These are phyloP conservation scores for Skeletonema costatum DNA, from an alignment of 108 stramenopile species.

Conservation along the genomic window DNA sequence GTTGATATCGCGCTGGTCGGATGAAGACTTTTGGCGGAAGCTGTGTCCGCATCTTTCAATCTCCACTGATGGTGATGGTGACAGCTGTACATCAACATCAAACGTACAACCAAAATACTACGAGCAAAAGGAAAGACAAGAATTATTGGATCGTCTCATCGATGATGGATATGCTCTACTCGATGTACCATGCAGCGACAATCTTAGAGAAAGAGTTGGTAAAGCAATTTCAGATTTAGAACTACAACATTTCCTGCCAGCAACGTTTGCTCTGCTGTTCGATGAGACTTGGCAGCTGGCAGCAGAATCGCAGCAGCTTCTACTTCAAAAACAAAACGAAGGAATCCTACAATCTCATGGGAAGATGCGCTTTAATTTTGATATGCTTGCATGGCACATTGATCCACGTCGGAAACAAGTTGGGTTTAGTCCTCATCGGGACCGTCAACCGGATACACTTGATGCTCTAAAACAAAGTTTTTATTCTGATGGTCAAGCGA, in stretches of 20 bases:
- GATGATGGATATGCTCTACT: slow-evolving; percentile 35
- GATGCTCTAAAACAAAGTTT: slow-evolving; percentile 27
- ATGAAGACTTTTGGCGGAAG: slow-evolving; percentile 6
- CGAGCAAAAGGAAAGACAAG: not conserved
- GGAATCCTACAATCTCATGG: slow-evolving; percentile 16
- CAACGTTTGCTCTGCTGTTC: slow-evolving; percentile 67
- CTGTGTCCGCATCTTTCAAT: slow-evolving; percentile 20
- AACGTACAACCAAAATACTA: too few species aligned
- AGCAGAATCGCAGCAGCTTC: slow-evolving; percentile 7
- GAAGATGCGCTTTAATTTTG: slow-evolving; percentile 62
- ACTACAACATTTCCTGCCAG: slow-evolving; percentile 43
- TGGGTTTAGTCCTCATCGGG: slow-evolving; percentile 76
- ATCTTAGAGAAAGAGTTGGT: not conserved
- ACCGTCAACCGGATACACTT: slow-evolving; percentile 65
- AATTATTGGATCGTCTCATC: slow-evolving; percentile 8
- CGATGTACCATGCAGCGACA: not conserved
- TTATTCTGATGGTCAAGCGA: slow-evolving; percentile 52
- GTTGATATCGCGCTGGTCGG: slow-evolving; percentile 1
- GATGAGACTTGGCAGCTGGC: slow-evolving; percentile 75
- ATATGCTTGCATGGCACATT: slow-evolving; percentile 79
- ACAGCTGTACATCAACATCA: not conserved
- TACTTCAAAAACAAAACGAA: slow-evolving; percentile 22
- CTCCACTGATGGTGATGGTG: slow-evolving; percentile 7
- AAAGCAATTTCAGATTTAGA: slow-evolving; percentile 19
- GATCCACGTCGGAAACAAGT: slow-evolving; percentile 42